phyloP scores from a whole-genome alignment of 2,329 filamentous ascomycete species.

The Aureobasidium subglaciale region DNA sequence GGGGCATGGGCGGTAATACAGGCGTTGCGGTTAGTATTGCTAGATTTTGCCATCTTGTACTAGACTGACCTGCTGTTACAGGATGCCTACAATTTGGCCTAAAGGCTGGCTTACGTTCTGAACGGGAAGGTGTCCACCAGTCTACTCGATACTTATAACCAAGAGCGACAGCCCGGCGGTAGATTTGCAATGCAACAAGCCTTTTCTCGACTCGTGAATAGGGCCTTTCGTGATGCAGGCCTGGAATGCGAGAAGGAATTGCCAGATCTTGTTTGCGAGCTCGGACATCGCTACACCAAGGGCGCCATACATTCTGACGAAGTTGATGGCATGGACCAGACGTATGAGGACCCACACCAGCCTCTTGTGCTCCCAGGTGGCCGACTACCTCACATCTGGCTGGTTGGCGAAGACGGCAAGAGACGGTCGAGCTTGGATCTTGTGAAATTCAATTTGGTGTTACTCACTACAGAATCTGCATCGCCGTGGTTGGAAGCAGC shows the following conservation, averaged over 20 bases:
- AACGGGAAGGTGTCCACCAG: background rate
- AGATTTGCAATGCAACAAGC: constrained; percentile 11
- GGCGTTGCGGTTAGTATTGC: background rate
- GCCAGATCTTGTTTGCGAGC: constrained; percentile 12
- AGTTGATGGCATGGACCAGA: background rate
- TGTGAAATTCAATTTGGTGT: constrained; percentile 1
- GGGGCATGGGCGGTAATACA: background rate
- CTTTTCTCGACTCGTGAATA: constrained; percentile 7
- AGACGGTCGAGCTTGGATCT: constrained; percentile 6
- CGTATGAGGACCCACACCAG: background rate
- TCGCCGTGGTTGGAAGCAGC: background rate
- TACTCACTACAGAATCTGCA: background rate
- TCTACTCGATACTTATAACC: constrained; percentile 4
- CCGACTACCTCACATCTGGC: background rate
- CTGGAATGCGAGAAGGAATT: constrained; percentile 1
- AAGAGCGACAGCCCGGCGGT: constrained; percentile 1
- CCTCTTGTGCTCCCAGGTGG: background rate
- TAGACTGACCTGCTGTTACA: too few species aligned
- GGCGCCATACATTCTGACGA: background rate
- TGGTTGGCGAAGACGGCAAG: background rate
- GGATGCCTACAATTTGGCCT: background rate
- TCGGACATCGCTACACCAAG: constrained; percentile 3
- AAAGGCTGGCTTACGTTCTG: background rate
- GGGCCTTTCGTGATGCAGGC: background rate
- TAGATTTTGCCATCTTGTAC: too few species aligned